Percentiles rank a stretch among this genome's conserved stretches.
phyloP scores from a whole-genome alignment of 2,329 filamentous ascomycete species.

The Clonostachys rhizophaga region DNA sequence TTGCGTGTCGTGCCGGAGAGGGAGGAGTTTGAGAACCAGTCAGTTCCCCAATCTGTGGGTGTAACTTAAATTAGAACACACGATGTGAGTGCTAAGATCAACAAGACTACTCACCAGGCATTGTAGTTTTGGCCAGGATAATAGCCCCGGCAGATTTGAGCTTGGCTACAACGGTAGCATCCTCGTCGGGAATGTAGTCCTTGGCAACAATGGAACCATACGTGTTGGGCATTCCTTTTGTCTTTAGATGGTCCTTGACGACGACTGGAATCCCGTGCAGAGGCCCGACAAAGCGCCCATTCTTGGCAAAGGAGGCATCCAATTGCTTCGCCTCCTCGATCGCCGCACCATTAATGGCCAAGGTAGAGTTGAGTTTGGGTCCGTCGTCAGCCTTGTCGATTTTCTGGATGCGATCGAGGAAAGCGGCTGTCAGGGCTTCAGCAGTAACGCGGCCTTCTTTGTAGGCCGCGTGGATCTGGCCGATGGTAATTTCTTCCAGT shows the following conservation, averaged over 20 bases:
- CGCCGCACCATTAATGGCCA: not conserved
- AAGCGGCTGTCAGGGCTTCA: not conserved
- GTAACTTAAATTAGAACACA: too few relatives aligned
- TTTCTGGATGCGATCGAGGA: not conserved
- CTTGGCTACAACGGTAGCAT: constrained; percentile 1
- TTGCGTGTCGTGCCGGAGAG: constrained; percentile 3
- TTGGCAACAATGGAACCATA: constrained; percentile 1
- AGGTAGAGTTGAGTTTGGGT: not conserved
- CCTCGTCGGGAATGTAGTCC: not conserved
- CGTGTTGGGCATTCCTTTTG: constrained; percentile 1
- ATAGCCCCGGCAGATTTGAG: constrained; percentile 3
- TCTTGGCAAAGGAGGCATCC: not conserved
- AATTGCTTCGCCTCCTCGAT: not conserved
- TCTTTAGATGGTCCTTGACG: constrained; percentile 4
- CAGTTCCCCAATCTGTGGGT: constrained; percentile 2
- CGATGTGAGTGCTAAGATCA: too few relatives aligned
- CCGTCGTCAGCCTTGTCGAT: not conserved
- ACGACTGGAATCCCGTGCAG: constrained; percentile 5
- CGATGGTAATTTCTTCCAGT: not conserved
- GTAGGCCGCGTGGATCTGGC: not conserved
- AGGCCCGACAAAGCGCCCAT: not conserved
- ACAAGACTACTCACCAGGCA: not conserved
- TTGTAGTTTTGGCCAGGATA: constrained; percentile 4
- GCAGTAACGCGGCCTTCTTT: not conserved
- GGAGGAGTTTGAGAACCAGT: constrained; percentile 3